These are phyloP conservation scores for Mucor racemosus DNA, from an alignment of 371 early-diverging fungal genomes.

Conservation along the genomic window DNA sequence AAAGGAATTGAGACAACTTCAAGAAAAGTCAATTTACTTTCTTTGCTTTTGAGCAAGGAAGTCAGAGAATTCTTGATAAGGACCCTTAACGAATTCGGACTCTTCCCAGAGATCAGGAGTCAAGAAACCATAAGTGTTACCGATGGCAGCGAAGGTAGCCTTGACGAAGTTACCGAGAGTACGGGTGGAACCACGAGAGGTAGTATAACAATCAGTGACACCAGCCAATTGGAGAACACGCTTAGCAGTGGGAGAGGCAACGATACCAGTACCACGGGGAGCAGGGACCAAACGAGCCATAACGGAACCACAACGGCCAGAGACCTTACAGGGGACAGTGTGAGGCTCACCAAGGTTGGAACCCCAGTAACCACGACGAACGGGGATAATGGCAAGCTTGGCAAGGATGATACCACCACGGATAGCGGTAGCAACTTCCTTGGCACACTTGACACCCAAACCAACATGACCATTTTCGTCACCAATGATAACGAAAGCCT, in stretches of 20 bases:
- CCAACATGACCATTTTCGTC: conserved; percentile 98
- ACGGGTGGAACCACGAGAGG: conserved; percentile 92
- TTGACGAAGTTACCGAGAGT: conserved; percentile 99
- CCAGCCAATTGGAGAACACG: conserved; percentile 98
- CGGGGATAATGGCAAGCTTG: conserved; percentile 98
- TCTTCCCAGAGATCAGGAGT: conserved; percentile 98
- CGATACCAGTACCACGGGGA: conserved; percentile 87
- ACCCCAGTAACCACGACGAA: conserved; percentile 99
- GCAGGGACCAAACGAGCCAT: conserved; percentile 82
- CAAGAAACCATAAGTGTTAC: conserved; percentile 97
- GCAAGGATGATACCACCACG: conserved; percentile 99
- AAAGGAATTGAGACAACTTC: background rate
- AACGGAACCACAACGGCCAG: conserved; percentile 99
- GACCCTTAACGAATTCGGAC: conserved; percentile 85
- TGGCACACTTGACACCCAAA: conserved; percentile 99
- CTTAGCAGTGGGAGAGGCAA: conserved; percentile 98
- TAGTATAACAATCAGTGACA: conserved; percentile 98
- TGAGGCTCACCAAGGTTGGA: conserved; percentile 97
- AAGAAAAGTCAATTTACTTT: conserved; percentile 41
- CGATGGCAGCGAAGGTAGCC: conserved; percentile 98
- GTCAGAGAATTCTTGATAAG: conserved; percentile 95
- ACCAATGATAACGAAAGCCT: conserved; percentile 99
- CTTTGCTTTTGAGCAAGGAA: conserved; percentile 75
- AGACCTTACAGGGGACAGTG: conserved; percentile 99
- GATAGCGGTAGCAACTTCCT: conserved; percentile 99